Conservation (phyloP, 2,329 filamentous ascomycete species). For the Colletotrichum viniferum region DNA sequence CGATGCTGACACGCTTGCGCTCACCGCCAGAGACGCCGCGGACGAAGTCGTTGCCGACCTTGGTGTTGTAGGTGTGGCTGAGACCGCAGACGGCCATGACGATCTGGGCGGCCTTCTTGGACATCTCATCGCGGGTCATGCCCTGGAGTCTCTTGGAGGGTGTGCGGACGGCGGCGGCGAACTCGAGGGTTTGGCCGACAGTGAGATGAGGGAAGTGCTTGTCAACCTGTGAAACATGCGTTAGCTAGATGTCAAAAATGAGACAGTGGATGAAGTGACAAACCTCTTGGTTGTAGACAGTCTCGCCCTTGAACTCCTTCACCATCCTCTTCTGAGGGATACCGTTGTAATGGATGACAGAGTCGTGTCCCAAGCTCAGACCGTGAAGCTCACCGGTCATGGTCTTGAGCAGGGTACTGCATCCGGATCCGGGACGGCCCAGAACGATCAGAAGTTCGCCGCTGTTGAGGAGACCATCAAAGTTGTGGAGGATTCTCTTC, state of each 20-base stretch:
- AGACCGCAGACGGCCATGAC: conserved; percentile 76
- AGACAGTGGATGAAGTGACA: background rate
- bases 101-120: conserved; percentile 66
- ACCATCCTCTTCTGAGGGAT: conserved; percentile 57
- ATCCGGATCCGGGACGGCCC: conserved; percentile 69
- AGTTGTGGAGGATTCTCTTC: conserved; percentile 66
- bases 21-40: conserved; percentile 75
- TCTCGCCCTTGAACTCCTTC: conserved; percentile 66
- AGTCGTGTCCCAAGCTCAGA: conserved; percentile 53
- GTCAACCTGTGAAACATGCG: conserved; percentile 51
- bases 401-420: conserved; percentile 67
- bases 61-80: conserved; percentile 73
- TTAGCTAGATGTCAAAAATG: background rate
- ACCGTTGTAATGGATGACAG: conserved; percentile 67
- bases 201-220: conserved; percentile 80
- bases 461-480: conserved; percentile 66
- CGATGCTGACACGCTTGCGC: conserved; percentile 81
- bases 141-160: conserved; percentile 68
- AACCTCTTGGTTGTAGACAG: conserved; percentile 77
- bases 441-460: conserved; percentile 74
- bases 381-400: conserved; percentile 65
- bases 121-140: conserved; percentile 64
- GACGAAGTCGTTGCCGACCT: conserved; percentile 76
- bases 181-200: conserved; percentile 74
- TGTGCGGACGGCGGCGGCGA: conserved; percentile 72